Evolutionary conservation across 2,329 filamentous ascomycete species (phyloP).

Genomic region (Mollisia scopiformis): DNA sequence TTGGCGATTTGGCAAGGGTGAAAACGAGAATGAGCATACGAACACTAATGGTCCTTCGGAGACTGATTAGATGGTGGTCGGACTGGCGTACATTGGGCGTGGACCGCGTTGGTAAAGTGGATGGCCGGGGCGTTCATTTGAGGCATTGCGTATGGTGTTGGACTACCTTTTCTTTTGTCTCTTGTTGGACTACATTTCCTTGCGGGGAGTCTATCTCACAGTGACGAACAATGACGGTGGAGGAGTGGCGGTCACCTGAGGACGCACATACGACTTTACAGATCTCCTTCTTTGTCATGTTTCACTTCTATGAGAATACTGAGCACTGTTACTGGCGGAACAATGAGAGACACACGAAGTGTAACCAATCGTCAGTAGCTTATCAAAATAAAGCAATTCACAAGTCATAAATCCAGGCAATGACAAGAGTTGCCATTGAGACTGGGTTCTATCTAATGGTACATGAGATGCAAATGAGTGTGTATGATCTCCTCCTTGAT

Average conservation of each 20-base stretch:
- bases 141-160: not conserved
- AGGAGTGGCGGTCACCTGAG: not conserved
- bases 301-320: not conserved
- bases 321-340: not conserved
- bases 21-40: no score
- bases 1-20: not conserved
- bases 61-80: no score
- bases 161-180: not conserved
- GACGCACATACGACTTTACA: not conserved
- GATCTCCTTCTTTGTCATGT: not conserved
- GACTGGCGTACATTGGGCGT: no score
- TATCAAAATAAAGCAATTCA: not conserved
- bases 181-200: not conserved
- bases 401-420: constrained; percentile 2
- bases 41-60: no score
- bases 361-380: not conserved
- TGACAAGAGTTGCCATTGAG: constrained; percentile 19
- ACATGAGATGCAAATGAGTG: constrained; percentile 15
- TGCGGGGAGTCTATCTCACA: not conserved
- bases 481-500: constrained; percentile 4
- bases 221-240: not conserved
- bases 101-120: no score
- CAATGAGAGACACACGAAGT: not conserved
- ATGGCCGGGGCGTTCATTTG: not conserved
- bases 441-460: constrained; percentile 2